phyloP scores from a whole-genome alignment of 2,329 filamentous ascomycete genomes.

The Ophiostoma pallidulum region DNA sequence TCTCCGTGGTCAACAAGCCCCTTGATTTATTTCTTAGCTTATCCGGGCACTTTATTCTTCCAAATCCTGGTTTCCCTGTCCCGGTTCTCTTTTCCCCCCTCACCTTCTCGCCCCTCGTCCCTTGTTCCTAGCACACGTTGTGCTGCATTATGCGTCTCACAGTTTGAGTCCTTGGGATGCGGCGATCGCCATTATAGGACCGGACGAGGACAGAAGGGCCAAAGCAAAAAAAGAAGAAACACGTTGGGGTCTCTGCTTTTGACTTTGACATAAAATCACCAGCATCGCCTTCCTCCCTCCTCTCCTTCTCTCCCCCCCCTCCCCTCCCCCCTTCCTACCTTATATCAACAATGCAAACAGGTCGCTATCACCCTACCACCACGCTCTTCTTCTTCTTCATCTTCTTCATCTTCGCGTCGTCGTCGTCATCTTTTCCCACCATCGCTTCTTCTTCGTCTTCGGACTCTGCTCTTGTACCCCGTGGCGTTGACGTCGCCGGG shows the following conservation, averaged over 20 bases:
- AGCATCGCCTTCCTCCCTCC: neutral
- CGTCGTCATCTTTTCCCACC: slow-evolving; percentile 19
- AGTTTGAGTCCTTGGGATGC: slow-evolving; percentile 1
- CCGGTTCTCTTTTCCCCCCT: neutral
- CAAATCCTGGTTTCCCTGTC: too few relatives aligned
- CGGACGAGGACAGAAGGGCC: neutral
- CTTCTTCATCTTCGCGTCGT: slow-evolving; percentile 14
- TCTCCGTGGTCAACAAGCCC: neutral
- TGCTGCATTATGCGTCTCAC: slow-evolving; percentile 16
- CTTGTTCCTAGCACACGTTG: slow-evolving; percentile 1
- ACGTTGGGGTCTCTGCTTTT: slow-evolving; percentile 19
- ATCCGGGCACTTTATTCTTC: too few relatives aligned
- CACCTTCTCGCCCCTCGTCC: neutral
- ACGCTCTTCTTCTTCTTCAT: slow-evolving; percentile 18
- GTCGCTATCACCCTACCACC: slow-evolving; percentile 22
- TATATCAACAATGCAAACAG: slow-evolving; percentile 32
- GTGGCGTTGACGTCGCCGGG: slow-evolving; percentile 22
- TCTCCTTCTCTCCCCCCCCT: neutral
- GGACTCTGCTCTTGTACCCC: too few relatives aligned
- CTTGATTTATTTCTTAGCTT: too few relatives aligned
- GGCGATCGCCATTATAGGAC: slow-evolving; percentile 10
- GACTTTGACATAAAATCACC: slow-evolving; percentile 32
- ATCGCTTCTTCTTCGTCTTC: too few relatives aligned
- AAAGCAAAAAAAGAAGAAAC: neutral
- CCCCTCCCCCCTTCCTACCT: neutral